Base-by-base conservation (phyloP, 306 rosid genomes). In the Pachyrhizus erosus region DNA sequence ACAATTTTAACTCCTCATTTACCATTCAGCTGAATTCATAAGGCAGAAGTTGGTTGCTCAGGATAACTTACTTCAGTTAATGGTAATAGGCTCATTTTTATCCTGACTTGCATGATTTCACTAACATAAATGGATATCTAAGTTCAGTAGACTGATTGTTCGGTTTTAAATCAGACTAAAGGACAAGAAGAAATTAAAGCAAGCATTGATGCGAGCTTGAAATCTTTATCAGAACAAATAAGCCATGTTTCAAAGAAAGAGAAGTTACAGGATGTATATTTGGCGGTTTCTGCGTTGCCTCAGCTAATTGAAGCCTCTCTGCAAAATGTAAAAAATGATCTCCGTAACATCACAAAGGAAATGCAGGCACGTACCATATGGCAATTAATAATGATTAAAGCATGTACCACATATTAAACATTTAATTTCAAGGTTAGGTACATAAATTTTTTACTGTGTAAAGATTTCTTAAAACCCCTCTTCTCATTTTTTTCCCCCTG, bases 171-270 rank as follows among this genome's bases (percentile, higher is more conserved):
- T 83, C 90, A 96, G 99, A 89, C 61, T 75, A 94, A 88, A 87
- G 93, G 91, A 83, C 98, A 91, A 70, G 96, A 92, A 83, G 97
- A 92, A 70, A 55, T 90, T 60, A 92, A 86, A 89, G 88, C 89
- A 82, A 91, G 80, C 86, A 66, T 92, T 55, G 93, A 88, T 34
- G 89, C 67, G 77, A 90, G 92, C 87, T 87, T 96, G 87, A 90
- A 90, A 85, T 87, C 84, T 75, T 86, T 92, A 77, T 87, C 89
- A 13, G 97, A 93, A 66, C 89, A 80, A 79, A 78, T 88, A 72
- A 89, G 84, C 77, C 87, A 80, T 72, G 84, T 77, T 80, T 54
- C 58, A 61, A 70, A 79, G 84, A 88, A 80, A 71, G 93, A 94
- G 77, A 92, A 84, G 83, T 81, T 93, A 83, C 91, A 90, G 57